Percentiles rank a stretch among this genome's conserved stretches.
Conservation (phyloP, 2,329 filamentous ascomycete genomes). For the Penicillium decumbens region DNA sequence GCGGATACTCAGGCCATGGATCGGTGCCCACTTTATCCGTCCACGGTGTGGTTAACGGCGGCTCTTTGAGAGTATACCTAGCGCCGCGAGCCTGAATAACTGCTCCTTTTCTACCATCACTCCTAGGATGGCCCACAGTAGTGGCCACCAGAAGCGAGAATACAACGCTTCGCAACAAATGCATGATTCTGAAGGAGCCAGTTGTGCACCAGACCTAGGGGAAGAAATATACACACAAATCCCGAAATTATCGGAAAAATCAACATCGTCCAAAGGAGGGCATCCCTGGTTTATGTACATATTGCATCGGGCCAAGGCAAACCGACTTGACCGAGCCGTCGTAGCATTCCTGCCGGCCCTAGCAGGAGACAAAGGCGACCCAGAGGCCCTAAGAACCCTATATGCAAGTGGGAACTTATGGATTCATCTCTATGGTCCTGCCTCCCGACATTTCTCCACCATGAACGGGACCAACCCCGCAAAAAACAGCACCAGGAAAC, state of each 20-base stretch:
- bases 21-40: constrained; percentile 46
- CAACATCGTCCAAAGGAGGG: neutral
- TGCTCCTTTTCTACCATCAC: neutral
- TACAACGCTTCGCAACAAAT: constrained; percentile 9
- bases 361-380: constrained; percentile 1
- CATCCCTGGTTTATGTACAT: constrained; percentile 2
- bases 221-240: neutral
- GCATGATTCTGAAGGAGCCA: constrained; percentile 10
- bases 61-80: constrained; percentile 38
- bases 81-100: constrained; percentile 14
- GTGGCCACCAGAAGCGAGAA: constrained; percentile 11
- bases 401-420: neutral
- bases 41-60: constrained; percentile 45
- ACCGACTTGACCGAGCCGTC: constrained; percentile 3
- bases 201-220: neutral
- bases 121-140: constrained; percentile 10
- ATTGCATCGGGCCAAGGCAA: neutral
- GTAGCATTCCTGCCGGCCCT: constrained; percentile 1
- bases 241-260: neutral
- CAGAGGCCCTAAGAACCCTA: constrained; percentile 8
- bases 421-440: neutral
- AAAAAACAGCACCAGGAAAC: constrained; percentile 8
- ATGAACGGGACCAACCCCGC: constrained; percentile 10
- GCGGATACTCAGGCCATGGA: constrained; percentile 50
- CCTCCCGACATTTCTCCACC: constrained; percentile 10